Evolutionary conservation across 2,329 filamentous ascomycete species (phyloP), one percentile per base, ranked within the genome.

Genomic region (Chrysoporthe deuterocubensis): DNA sequence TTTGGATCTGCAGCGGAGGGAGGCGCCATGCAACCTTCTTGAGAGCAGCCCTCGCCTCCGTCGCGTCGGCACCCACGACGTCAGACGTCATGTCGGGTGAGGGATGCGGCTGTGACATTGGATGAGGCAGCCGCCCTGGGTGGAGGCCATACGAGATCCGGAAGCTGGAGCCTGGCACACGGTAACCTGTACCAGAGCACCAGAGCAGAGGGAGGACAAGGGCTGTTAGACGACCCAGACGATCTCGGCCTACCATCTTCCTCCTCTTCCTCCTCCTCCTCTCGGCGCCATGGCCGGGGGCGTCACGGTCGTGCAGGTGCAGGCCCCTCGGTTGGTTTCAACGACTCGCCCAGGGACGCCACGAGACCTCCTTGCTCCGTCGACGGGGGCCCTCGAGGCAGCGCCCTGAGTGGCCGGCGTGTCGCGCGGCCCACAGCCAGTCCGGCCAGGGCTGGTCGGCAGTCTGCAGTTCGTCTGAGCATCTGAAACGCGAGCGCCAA

Each of bases 401-500:
- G 18, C 48, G n/a, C 16, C 16, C 44, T 7, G 16, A 48, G 6
- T 13, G 21, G n/a, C 21, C n/a, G 48, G 48, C 48, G 48, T 52
- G 50, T 34, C 50, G 50, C 50, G 21, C 21, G 4, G 50, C 16
- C 50, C 50, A 54, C 50, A 34, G 6, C 50, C 26, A 54, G 32
- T 54, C 50, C 50, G 50, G 21, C 21, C 26, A 54, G 50, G 50
- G 50, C 50, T 34, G 32, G 50, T 34, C 50, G 13, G 50, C 26
- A 34, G 50, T 34, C 50, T 4, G 50, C 50, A 34, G 50, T 54
- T 54, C 50, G 50, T 54, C 50, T 54, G 50, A 54, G 26, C 11
- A 54, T 54, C 50, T 54, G 50, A 54, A 54, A 54, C 50, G 26
- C 50, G 16, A 54, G 50, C 50, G 50, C 50, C 32, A 54, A 54